phyloP scores from a whole-genome alignment of 257 asterid species.

The Pogostemon cablin region DNA sequence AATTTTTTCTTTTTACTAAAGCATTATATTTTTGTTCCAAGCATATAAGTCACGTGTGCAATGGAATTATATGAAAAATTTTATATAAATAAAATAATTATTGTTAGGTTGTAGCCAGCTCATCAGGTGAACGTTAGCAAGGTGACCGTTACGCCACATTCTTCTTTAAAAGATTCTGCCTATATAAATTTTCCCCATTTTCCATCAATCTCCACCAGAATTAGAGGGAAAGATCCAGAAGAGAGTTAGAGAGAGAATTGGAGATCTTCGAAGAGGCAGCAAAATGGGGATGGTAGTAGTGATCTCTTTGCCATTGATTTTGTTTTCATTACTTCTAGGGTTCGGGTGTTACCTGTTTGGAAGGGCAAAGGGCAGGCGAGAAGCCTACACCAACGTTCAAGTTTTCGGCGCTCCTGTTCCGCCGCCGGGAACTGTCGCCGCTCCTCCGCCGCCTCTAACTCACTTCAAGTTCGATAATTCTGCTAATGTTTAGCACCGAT shows the following conservation, averaged over 20 bases:
- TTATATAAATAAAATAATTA: too few relatives aligned
- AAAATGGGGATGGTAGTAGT: slow-evolving; percentile 92
- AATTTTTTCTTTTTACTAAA: too few relatives aligned
- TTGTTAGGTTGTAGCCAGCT: too few relatives aligned
- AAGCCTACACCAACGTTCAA: slow-evolving; percentile 65
- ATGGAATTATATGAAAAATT: too few relatives aligned
- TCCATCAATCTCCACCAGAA: not conserved
- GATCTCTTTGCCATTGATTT: slow-evolving; percentile 72
- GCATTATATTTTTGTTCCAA: too few relatives aligned
- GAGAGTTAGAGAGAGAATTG: not conserved
- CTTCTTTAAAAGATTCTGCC: slow-evolving; percentile 8
- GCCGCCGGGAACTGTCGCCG: slow-evolving; percentile 52
- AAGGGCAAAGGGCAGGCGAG: slow-evolving; percentile 79
- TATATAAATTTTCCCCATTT: too few relatives aligned
- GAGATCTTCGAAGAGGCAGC: not conserved
- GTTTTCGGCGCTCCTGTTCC: slow-evolving; percentile 77
- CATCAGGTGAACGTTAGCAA: not conserved
- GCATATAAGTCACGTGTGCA: too few relatives aligned
- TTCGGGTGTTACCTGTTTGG: slow-evolving; percentile 86
- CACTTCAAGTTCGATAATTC: slow-evolving; percentile 47
- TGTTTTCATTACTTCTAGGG: slow-evolving; percentile 69
- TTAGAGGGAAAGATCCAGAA: not conserved
- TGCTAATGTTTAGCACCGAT: slow-evolving; percentile 41
- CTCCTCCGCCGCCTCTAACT: slow-evolving; percentile 36
- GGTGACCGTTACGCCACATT: slow-evolving; percentile 44